A percentile compares a stretch with the other conserved stretches of the same genome.
These are phyloP conservation scores for Fusarium mundagurra DNA, from an alignment of 2,329 filamentous ascomycete species.

Conservation along the genomic window DNA sequence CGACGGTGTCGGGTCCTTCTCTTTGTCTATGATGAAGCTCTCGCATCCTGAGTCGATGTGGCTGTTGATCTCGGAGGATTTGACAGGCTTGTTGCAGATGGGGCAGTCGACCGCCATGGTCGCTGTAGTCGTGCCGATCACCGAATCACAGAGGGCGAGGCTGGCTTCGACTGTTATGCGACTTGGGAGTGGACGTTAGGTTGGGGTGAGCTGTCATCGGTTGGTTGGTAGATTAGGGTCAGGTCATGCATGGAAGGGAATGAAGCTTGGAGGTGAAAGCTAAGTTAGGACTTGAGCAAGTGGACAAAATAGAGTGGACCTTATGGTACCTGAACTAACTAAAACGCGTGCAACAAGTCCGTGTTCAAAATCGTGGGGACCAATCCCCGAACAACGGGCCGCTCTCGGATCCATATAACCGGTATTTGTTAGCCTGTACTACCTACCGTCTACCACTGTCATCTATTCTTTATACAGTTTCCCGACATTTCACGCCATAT, in stretches of 20 bases:
- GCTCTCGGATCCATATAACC: conserved; percentile 31
- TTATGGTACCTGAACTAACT: neutral
- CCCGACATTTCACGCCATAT: neutral
- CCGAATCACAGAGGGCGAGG: neutral
- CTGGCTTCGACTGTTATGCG: neutral
- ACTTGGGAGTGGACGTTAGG: neutral
- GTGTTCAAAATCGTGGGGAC: conserved; percentile 27
- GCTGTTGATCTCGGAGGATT: conserved; percentile 80
- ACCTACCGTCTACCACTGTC: neutral
- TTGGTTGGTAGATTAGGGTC: neutral
- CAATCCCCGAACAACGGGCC: conserved; percentile 30
- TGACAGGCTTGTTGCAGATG: conserved; percentile 80
- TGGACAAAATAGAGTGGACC: conserved; percentile 22
- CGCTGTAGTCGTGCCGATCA: neutral
- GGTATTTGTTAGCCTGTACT: conserved; percentile 8
- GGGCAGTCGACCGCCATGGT: conserved; percentile 75
- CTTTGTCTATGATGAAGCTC: conserved; percentile 69
- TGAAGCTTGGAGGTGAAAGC: conserved; percentile 11
- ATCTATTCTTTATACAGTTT: neutral
- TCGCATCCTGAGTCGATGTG: conserved; percentile 89
- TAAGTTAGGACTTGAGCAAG: neutral
- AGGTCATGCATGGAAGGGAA: neutral
- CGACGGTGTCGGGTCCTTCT: conserved; percentile 45
- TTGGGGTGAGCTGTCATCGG: neutral
- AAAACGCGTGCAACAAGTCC: neutral